phyloP scores from a whole-genome alignment of 208 protist genomes.

The Leishmania lainsoni region DNA sequence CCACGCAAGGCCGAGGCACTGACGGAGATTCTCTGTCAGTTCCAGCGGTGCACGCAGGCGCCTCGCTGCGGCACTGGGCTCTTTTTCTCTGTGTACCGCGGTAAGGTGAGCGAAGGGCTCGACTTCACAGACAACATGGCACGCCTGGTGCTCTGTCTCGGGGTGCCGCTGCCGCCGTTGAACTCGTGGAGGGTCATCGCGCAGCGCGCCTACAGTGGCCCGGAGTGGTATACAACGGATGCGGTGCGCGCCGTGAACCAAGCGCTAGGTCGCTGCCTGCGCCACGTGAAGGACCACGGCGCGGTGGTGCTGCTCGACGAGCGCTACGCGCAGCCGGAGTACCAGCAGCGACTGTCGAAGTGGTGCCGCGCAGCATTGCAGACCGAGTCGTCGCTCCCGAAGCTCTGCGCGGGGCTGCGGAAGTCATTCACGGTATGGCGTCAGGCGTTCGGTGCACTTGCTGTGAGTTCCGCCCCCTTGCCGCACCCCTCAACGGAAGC shows the following conservation, averaged over 20 bases:
- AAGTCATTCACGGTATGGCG: conserved; percentile 19
- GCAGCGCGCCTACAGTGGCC: conserved; percentile 68
- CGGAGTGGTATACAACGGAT: conserved; percentile 91
- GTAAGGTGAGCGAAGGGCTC: conserved; percentile 95
- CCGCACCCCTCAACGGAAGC: neutral
- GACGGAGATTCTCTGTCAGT: conserved; percentile 27
- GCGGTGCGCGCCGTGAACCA: conserved; percentile 96
- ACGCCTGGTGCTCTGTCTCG: conserved; percentile 94
- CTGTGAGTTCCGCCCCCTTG: neutral
- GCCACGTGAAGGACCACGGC: conserved; percentile 94
- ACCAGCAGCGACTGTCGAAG: conserved; percentile 44
- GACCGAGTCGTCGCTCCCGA: conserved; percentile 27
- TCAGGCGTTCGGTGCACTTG: conserved; percentile 1
- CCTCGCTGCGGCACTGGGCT: conserved; percentile 24
- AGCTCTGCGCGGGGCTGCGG: conserved; percentile 15
- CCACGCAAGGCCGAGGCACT: conserved; percentile 36
- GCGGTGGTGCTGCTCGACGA: conserved; percentile 94
- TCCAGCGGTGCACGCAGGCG: conserved; percentile 25
- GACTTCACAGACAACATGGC: conserved; percentile 95
- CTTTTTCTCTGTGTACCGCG: conserved; percentile 93
- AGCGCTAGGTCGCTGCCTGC: conserved; percentile 95
- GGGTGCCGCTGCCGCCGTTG: conserved; percentile 81
- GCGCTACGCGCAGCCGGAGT: conserved; percentile 56
- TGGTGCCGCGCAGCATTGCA: conserved; percentile 60
- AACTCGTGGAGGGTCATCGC: conserved; percentile 60